Evolutionary conservation across 208 protist genomes (phyloP).

Genomic region (Acanthamoeba sp.): DNA sequence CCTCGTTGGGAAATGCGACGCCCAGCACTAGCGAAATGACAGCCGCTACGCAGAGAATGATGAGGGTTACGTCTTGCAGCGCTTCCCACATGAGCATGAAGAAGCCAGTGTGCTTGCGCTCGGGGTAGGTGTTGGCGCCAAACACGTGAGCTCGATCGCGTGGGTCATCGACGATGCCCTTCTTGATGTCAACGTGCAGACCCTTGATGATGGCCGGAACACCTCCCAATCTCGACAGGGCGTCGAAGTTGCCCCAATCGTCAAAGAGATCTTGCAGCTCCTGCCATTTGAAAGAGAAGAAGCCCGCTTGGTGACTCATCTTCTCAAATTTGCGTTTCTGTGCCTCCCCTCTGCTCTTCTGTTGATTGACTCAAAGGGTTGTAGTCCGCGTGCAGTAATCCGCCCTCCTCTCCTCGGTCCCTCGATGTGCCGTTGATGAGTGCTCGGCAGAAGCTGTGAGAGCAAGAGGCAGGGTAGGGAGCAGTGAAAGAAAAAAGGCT

Average conservation of each 20-base stretch:
- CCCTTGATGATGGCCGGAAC: slow-evolving; percentile 43
- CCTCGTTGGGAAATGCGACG: slow-evolving; percentile 90
- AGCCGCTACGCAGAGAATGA: slow-evolving; percentile 94
- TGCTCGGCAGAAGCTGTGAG: not conserved
- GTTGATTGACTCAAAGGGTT: no score
- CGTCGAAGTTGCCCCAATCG: slow-evolving; percentile 44
- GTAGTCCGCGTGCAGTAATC: no score
- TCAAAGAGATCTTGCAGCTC: slow-evolving; percentile 67
- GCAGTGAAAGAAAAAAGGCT: no score
- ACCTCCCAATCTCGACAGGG: slow-evolving; percentile 20
- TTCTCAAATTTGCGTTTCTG: not conserved
- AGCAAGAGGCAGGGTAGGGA: no score
- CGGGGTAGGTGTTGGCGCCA: slow-evolving; percentile 35
- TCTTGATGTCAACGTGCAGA: slow-evolving; percentile 16
- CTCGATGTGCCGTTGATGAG: no score
- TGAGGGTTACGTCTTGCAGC: slow-evolving; percentile 94
- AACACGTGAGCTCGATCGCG: not conserved
- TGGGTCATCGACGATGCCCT: not conserved
- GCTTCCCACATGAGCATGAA: slow-evolving; percentile 91
- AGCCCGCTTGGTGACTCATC: not conserved
- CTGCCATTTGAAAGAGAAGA: slow-evolving; percentile 22
- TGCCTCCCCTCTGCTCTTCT: no score
- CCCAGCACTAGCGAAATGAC: slow-evolving; percentile 94
- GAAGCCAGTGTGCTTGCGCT: slow-evolving; percentile 87
- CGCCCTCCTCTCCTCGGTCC: no score